Conservation (phyloP, 352 stramenopile species). For the Globisporangium rhizosaccharum region DNA sequence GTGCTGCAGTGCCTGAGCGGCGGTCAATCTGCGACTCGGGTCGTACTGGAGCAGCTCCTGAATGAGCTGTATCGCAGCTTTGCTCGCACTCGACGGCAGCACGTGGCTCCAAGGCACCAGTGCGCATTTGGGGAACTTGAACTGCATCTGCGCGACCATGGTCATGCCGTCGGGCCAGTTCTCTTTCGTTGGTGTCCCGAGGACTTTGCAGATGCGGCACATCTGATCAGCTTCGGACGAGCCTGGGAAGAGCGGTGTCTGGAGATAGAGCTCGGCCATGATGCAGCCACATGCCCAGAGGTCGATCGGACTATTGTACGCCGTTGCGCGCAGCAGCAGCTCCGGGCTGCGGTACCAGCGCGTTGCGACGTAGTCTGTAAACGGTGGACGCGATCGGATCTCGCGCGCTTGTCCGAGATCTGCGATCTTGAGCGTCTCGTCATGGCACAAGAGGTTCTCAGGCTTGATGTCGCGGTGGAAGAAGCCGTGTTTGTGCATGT, state of each 20-base stretch:
- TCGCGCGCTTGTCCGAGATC: constrained; percentile 70
- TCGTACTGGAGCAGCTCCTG: constrained; percentile 91
- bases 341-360: constrained; percentile 79
- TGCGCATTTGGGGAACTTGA: constrained; percentile 89
- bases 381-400: constrained; percentile 64
- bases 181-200: constrained; percentile 85
- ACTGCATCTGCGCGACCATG: constrained; percentile 88
- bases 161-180: constrained; percentile 89
- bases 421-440: constrained; percentile 68
- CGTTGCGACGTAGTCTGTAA: constrained; percentile 72
- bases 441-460: constrained; percentile 62
- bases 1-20: constrained; percentile 89
- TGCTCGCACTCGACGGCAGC: constrained; percentile 62
- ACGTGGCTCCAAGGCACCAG: constrained; percentile 58
- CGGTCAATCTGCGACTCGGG: constrained; percentile 81
- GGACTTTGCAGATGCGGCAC: constrained; percentile 91
- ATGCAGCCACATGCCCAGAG: constrained; percentile 83
- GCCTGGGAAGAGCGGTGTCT: constrained; percentile 73
- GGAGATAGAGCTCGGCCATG: constrained; percentile 72
- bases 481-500: constrained; percentile 84
- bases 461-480: constrained; percentile 84
- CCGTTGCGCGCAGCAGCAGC: constrained; percentile 50
- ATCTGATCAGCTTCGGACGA: constrained; percentile 95
- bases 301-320: constrained; percentile 80
- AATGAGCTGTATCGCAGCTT: constrained; percentile 78